Evolutionary conservation across 306 rosid genomes (phyloP), one percentile per base, ranked within the genome.

Genomic region (Parietaria judaica): DNA sequence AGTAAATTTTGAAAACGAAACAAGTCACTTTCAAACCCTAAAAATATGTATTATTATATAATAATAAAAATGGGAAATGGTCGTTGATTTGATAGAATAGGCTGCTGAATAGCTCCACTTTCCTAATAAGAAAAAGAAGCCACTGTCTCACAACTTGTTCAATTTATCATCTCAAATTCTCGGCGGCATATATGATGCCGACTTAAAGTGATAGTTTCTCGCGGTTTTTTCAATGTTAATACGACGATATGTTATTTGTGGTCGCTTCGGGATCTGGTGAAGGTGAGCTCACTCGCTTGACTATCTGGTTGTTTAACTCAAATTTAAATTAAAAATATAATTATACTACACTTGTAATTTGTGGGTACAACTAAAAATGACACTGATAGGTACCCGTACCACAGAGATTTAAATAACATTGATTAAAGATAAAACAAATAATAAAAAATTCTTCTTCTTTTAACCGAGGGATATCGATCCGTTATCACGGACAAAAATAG

Each of bases 201-300:
- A 23, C 31, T 23, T 23, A 23, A 23, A 23, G 31, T 23, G 31
- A 23, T 0, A 23, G 1, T 23, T 23, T 64, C 67, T 14, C 34
- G 9, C 51, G 64, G 14, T 6, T 14, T 3, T 15, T 15, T 23
- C 1, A 34, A 61, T 3, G 50, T 16, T 31, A 14, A 8, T 1
- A 4, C 6, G 78, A 4, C 6, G 78, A 63, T 12, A 47, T 43
- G 68, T 16, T 51, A 16, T 43, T 23, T 11, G 66, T 53, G 39
- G 46, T 55, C 38, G 56, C 65, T 31, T 57, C 50, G 60, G 55
- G 67, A 71, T 66, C 70, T 39, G 67, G 61, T 60, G 67, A 61
- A 43, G 67, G 61, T 60, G 67, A 61, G 50, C 70, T 14, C 46
- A 68, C 58, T 9, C 9, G 71, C 63, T 74, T 69, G 71, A 65